Evolutionary conservation across 192 early-diverging fungal species (phyloP).

Genomic region (Coemansia sp.): DNA sequence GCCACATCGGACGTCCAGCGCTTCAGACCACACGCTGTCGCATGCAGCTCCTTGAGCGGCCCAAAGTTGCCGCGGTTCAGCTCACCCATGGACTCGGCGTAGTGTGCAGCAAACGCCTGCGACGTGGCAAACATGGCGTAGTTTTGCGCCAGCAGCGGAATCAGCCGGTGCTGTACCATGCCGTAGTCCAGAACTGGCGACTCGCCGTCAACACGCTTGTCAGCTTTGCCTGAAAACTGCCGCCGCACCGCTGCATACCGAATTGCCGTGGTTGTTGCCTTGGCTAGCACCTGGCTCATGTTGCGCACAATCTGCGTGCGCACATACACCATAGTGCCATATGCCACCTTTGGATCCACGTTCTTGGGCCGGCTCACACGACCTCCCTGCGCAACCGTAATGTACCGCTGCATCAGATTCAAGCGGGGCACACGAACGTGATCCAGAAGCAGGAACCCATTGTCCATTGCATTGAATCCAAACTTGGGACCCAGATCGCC

Average conservation of each 20-base stretch:
- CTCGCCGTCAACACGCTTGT: constrained; percentile 42
- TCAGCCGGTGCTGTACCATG: constrained; percentile 74
- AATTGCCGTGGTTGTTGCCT: constrained; percentile 68
- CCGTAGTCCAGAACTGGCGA: constrained; percentile 75
- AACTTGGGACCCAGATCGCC: constrained; percentile 89
- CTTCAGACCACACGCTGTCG: constrained; percentile 73
- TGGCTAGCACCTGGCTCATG: constrained; percentile 60
- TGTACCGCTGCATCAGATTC: constrained; percentile 75
- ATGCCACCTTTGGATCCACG: constrained; percentile 71
- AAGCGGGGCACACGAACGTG: constrained; percentile 75
- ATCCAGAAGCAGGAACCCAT: constrained; percentile 83
- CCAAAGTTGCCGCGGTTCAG: constrained; percentile 62
- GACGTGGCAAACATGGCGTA: constrained; percentile 74
- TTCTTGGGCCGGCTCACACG: constrained; percentile 72
- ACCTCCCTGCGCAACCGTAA: constrained; percentile 68
- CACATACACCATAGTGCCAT: constrained; percentile 84
- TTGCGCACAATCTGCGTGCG: constrained; percentile 74
- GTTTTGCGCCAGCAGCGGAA: constrained; percentile 69
- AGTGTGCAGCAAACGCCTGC: constrained; percentile 62
- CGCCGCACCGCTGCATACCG: constrained; percentile 72
- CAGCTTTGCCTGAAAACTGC: constrained; percentile 64
- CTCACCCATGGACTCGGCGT: constrained; percentile 61
- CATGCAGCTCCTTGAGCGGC: constrained; percentile 73
- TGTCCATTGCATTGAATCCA: constrained; percentile 83
- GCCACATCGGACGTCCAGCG: constrained; percentile 69